Base-by-base conservation (phyloP, 176 grass and related monocot genomes). In the Paspalum vaginatum region DNA sequence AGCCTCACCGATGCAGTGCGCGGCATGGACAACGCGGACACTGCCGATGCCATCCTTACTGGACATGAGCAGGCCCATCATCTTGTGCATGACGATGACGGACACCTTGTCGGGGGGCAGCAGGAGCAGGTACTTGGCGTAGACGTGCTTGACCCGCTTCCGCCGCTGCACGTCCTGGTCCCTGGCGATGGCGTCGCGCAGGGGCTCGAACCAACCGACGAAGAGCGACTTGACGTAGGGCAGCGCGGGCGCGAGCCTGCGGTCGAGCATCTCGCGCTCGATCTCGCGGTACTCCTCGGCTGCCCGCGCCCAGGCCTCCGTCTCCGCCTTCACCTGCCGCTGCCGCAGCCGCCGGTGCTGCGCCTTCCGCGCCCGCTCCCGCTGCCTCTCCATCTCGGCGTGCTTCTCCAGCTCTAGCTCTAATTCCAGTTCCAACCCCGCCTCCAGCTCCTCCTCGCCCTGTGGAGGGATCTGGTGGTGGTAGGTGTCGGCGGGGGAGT, bases 251-350 rank as follows among this genome's bases (percentile, higher is more conserved):
- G 95, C 95, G 60, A 98, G 78, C 61, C 85, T 87, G 71, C 91
- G 93, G 77, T 93, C 95, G n/a, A 98, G 92, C 92, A 98, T 98
- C 53, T 86, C 91, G 26, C 84, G 89, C 88, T 98, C 95, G 37
- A 98, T 76, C 61, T 93, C 81, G 40, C 91, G 93, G 81, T 95
- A 98, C 84, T 98, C 95, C 81, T 92, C 86, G 1, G 91, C 88
- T 1, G 95, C 92, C 70, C 88, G 85, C 70, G 89, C 90, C 92
- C 90, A 98, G 50, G 90, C 95, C 88, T 93, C 87, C 73, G 95
- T 95, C 84, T 98, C 95, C 49, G 92, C 90, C 81, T 93, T 89
- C 24, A 95, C 91, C 61, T 98, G 95, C 62, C 95, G 79, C 75
- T 85, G 77, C 75, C 84, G 70, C 84, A 88, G 84, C 20, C 85